Percentiles rank a stretch among this genome's conserved stretches.
These are phyloP conservation scores for Enterocytospora artemiae DNA, from an alignment of 371 early-diverging fungal species.

Conservation along the genomic window DNA sequence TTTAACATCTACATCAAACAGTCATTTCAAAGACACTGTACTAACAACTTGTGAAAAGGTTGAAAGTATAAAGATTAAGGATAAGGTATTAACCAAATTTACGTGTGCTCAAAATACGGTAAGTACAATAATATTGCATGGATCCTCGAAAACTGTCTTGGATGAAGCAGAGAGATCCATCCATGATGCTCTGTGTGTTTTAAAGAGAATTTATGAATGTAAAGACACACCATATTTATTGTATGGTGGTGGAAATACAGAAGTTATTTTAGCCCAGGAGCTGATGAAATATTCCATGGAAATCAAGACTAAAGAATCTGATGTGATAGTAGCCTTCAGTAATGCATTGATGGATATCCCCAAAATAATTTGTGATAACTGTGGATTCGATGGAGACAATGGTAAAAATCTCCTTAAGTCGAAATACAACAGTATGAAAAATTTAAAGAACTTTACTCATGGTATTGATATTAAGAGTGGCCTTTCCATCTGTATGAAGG, in stretches of 20 bases:
- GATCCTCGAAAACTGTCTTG: slow-evolving; percentile 84
- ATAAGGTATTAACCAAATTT: slow-evolving; percentile 70
- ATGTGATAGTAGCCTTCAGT: slow-evolving; percentile 86
- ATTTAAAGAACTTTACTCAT: slow-evolving; percentile 57
- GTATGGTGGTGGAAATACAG: slow-evolving; percentile 74
- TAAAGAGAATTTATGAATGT: slow-evolving; percentile 82
- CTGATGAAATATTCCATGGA: slow-evolving; percentile 77
- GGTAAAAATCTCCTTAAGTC: slow-evolving; percentile 77
- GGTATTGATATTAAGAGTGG: slow-evolving; percentile 68
- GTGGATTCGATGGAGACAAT: slow-evolving; percentile 86
- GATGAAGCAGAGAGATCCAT: slow-evolving; percentile 97
- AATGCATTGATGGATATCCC: slow-evolving; percentile 87
- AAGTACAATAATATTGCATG: slow-evolving; percentile 90
- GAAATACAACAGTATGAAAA: slow-evolving; percentile 66
- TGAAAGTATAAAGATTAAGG: slow-evolving; percentile 89
- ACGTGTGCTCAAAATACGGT: slow-evolving; percentile 86
- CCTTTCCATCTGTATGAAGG: slow-evolving; percentile 69
- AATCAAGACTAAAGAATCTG: slow-evolving; percentile 83
- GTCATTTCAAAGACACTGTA: no score
- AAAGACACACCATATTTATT: slow-evolving; percentile 77
- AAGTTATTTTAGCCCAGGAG: slow-evolving; percentile 87
- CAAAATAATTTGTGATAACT: slow-evolving; percentile 90
- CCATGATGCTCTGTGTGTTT: slow-evolving; percentile 91
- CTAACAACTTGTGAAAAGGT: slow-evolving; percentile 85
- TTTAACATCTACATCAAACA: no score